Conservation (phyloP, 2,329 filamentous ascomycete species). For the Hypomyces rosellus region DNA sequence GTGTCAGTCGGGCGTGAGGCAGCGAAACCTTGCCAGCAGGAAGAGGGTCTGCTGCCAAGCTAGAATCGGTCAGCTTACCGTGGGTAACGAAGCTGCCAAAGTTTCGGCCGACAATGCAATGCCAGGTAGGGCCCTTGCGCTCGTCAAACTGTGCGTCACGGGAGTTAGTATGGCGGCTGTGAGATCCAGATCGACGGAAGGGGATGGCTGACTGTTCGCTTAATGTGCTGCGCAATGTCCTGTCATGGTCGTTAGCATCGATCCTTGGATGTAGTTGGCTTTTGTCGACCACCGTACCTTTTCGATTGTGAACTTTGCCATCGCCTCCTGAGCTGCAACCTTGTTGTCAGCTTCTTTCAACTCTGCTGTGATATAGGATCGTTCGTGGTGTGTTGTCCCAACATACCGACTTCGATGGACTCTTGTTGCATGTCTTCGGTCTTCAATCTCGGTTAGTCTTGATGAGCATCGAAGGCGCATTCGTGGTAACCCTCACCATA, state of each 20-base stretch:
- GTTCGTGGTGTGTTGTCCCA: not conserved
- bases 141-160: slow-evolving; percentile 70
- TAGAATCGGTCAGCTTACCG: slow-evolving; percentile 50
- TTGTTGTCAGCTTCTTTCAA: slow-evolving; percentile 20
- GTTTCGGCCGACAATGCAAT: slow-evolving; percentile 97
- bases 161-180: not conserved
- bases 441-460: slow-evolving; percentile 44
- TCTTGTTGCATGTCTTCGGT: slow-evolving; percentile 97
- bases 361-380: slow-evolving; percentile 3
- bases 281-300: slow-evolving; percentile 38
- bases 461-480: not conserved
- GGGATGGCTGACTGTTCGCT: slow-evolving; percentile 64
- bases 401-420: slow-evolving; percentile 89
- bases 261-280: not conserved
- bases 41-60: not conserved
- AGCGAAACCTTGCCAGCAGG: not conserved
- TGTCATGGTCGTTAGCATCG: slow-evolving; percentile 32
- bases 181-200: slow-evolving; percentile 3
- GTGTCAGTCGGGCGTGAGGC: not conserved
- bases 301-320: slow-evolving; percentile 57
- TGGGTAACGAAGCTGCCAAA: slow-evolving; percentile 99
- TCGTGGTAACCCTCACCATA: slow-evolving; percentile 61
- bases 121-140: slow-evolving; percentile 96
- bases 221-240: slow-evolving; percentile 96
- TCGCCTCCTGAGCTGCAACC: slow-evolving; percentile 52